Conservation (phyloP, 2,329 filamentous ascomycete species). For the Cladobotryum protrusum region DNA sequence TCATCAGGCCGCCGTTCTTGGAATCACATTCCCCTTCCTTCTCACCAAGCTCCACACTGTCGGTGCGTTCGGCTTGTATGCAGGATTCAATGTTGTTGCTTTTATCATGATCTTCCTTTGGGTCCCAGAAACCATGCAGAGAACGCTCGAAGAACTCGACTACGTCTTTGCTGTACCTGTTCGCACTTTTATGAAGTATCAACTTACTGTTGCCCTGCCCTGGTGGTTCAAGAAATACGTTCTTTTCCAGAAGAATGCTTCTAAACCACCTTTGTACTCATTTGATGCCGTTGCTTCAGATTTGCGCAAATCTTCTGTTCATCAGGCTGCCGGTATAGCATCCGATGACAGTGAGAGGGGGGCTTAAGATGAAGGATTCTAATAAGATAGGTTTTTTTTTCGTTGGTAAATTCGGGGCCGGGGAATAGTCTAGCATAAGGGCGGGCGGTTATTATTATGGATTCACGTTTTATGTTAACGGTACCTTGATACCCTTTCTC, state of each 20-base stretch:
- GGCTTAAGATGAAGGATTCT: background rate
- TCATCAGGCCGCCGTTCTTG: conserved; percentile 36
- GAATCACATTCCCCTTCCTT: conserved; percentile 47
- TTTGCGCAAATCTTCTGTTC: conserved; percentile 5
- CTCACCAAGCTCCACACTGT: conserved; percentile 28
- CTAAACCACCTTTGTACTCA: conserved; percentile 31
- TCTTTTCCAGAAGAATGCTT: conserved; percentile 25
- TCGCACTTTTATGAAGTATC: conserved; percentile 35
- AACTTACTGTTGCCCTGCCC: conserved; percentile 26
- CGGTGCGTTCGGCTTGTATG: conserved; percentile 45
- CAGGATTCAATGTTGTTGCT: conserved; percentile 48
- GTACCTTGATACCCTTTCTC: conserved; percentile 12
- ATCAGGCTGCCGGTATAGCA: conserved; percentile 2
- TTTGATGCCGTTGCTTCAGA: conserved; percentile 23
- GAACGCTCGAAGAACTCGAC: conserved; percentile 45
- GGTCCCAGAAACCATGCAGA: conserved; percentile 49
- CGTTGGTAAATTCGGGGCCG: too few species aligned
- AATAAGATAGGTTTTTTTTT: too few species aligned
- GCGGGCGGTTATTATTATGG: background rate
- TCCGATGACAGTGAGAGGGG: conserved; percentile 8
- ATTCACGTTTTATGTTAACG: background rate
- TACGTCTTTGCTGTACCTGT: conserved; percentile 44
- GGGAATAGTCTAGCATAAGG: too few species aligned
- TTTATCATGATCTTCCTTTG: conserved; percentile 48
- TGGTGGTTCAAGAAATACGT: conserved; percentile 29